phyloP scores from a whole-genome alignment of 768 basidiomycete species.

The Phylloporus scabripes region DNA sequence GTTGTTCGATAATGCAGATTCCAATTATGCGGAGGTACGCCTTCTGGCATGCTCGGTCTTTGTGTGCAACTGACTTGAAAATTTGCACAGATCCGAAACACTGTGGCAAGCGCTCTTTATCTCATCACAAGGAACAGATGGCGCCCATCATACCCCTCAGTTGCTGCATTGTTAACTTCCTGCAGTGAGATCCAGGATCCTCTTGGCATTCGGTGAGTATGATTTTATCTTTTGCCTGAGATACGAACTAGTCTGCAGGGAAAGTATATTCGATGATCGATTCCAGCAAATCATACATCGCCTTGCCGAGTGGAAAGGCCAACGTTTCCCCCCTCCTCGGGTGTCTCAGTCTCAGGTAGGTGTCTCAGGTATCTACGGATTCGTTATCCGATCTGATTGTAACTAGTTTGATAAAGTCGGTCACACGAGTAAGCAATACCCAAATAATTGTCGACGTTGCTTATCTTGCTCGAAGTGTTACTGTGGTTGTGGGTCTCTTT shows the following conservation, averaged over 20 bases:
- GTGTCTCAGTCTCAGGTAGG: constrained; percentile 74
- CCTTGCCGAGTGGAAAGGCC: constrained; percentile 64
- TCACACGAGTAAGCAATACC: constrained; percentile 53
- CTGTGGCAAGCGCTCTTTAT: constrained; percentile 63
- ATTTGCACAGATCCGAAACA: constrained; percentile 52
- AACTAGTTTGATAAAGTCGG: constrained; percentile 82
- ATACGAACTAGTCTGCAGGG: constrained; percentile 32
- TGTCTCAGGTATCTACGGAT: background rate
- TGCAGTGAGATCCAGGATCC: constrained; percentile 52
- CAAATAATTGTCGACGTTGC: background rate
- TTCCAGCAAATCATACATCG: constrained; percentile 52
- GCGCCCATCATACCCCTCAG: constrained; percentile 60
- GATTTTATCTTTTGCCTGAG: background rate
- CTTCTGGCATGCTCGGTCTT: background rate
- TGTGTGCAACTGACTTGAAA: background rate
- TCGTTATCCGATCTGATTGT: constrained; percentile 10
- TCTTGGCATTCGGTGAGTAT: constrained; percentile 50
- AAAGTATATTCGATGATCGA: constrained; percentile 50
- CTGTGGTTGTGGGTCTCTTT: constrained; percentile 78
- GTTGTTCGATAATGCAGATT: constrained; percentile 71
- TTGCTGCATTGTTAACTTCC: constrained; percentile 48
- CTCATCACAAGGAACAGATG: constrained; percentile 56
- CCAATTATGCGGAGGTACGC: constrained; percentile 78
- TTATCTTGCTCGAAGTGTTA: constrained; percentile 46
- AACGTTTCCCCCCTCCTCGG: constrained; percentile 79